Percentiles rank a stretch among this genome's conserved stretches.
phyloP scores from a whole-genome alignment of 176 grass and related monocot genomes.

The Elymus sibiricus region DNA sequence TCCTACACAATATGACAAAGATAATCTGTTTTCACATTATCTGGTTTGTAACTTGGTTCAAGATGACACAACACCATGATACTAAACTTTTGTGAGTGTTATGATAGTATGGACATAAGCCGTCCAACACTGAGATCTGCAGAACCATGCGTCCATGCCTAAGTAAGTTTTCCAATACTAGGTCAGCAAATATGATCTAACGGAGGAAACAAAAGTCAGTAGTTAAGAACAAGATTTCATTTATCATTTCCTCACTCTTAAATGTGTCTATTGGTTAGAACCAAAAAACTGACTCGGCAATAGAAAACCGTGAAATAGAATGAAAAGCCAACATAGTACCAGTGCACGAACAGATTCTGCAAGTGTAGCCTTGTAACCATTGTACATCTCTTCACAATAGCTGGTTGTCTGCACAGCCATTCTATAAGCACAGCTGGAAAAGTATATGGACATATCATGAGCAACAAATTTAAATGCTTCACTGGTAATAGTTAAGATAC shows the following conservation, averaged over 20 bases:
- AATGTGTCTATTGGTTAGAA: not conserved
- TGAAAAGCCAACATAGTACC: constrained; percentile 29
- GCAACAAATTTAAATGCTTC: not conserved
- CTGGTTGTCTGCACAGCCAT: constrained; percentile 49
- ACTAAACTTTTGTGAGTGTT: not conserved
- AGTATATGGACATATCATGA: constrained; percentile 17
- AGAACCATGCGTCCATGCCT: not conserved
- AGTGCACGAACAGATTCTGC: constrained; percentile 37
- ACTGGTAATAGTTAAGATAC: constrained; percentile 6
- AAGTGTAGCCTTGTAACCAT: constrained; percentile 33
- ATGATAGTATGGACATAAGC: not conserved
- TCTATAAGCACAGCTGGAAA: constrained; percentile 41
- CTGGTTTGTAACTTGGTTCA: not conserved
- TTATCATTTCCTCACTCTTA: not conserved
- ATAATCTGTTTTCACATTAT: not conserved
- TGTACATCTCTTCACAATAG: constrained; percentile 48
- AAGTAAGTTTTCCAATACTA: not conserved
- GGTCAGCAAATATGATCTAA: not conserved
- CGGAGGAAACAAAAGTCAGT: not conserved
- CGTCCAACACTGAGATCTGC: not conserved
- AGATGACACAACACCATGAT: not conserved
- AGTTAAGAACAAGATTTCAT: constrained; percentile 1
- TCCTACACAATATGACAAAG: not conserved
- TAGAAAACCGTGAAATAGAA: not conserved
- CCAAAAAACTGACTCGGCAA: constrained; percentile 17